Conservation (phyloP, 1,139 yeast species). For the Suhomyces terraborum region DNA sequence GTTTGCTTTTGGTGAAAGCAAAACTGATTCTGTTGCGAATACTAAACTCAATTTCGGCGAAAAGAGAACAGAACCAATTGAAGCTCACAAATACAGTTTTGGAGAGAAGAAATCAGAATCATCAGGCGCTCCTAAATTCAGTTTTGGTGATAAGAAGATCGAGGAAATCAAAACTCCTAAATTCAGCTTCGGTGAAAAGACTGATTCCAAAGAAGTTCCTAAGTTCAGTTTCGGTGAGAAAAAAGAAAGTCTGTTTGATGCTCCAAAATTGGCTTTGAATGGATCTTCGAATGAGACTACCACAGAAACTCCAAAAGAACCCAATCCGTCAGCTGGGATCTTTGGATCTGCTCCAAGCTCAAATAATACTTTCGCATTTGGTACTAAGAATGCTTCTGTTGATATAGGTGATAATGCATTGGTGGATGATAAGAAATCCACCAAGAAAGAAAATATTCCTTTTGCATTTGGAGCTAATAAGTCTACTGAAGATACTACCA, state of each 20-base stretch:
- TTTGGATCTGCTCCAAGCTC: background rate
- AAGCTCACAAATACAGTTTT: background rate
- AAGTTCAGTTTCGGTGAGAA: background rate
- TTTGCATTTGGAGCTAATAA: background rate
- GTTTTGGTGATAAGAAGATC: background rate
- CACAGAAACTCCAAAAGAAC: background rate
- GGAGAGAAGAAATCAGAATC: background rate
- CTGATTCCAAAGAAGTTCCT: background rate
- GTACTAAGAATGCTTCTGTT: background rate
- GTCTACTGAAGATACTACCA: background rate
- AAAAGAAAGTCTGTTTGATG: background rate
- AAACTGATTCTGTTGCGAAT: background rate
- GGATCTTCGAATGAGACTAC: background rate
- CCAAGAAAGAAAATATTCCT: background rate
- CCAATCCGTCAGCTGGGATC: background rate
- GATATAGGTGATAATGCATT: background rate
- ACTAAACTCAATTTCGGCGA: background rate
- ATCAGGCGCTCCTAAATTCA: background rate
- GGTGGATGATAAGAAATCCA: background rate
- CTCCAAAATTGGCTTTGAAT: background rate
- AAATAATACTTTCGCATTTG: background rate
- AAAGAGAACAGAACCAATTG: background rate
- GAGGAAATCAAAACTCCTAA: conserved; percentile 5
- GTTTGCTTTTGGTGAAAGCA: conserved; percentile 1
- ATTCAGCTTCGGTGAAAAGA: conserved; percentile 1